Base-by-base conservation (phyloP, 148 eudicot genomes). In the Rhododendron molle region DNA sequence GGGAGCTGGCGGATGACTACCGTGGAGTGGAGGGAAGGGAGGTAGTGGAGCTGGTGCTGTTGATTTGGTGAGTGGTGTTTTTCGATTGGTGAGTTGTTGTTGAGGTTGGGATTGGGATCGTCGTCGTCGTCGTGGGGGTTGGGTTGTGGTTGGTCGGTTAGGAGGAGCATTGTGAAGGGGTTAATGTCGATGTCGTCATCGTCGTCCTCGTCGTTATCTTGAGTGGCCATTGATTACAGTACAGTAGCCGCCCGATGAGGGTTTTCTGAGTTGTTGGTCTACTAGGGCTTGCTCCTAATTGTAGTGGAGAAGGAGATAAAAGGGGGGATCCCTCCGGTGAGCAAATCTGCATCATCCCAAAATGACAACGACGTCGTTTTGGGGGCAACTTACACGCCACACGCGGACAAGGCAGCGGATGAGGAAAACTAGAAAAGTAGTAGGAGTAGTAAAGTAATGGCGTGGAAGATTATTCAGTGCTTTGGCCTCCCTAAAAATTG, bases 1-100 rank as follows among this genome's bases (percentile, higher is more conserved):
- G 90, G 91, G 72, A 96, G 90, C 69, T 93, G 97, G 0, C 95
- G 89, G 88, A 94, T 93, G 58, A 83, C 16, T 34, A 96, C 65
- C 76, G 91, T 83, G 12, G 94, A 87, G 43, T 89, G 81, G 76
- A 96, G 86, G 6, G 94, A 89, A 40, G 3, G 86, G 86, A 93
- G 86, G 88, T 81, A 52, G 86, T 83, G 89, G 4, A 52, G 85
- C 7, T 60, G 88, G 65, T 79, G 83, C 73, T 83, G 84, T 8
- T 81, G 87, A 82, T 67, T 36, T 12, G 52, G 78, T 1, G 50
- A 69, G 12, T 15, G 7, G 21, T 49, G 18, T 16, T 74, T 40
- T 40, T 40, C 47, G 38, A 36, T 36, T 12, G 52, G 78, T 1
- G 50, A 69, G n/a, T 15, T 18, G 34, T 32, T 32, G 36, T 34